These are phyloP conservation scores for Nakazawaea laoshanensis DNA, from an alignment of 805 yeast species.

Conservation along the genomic window DNA sequence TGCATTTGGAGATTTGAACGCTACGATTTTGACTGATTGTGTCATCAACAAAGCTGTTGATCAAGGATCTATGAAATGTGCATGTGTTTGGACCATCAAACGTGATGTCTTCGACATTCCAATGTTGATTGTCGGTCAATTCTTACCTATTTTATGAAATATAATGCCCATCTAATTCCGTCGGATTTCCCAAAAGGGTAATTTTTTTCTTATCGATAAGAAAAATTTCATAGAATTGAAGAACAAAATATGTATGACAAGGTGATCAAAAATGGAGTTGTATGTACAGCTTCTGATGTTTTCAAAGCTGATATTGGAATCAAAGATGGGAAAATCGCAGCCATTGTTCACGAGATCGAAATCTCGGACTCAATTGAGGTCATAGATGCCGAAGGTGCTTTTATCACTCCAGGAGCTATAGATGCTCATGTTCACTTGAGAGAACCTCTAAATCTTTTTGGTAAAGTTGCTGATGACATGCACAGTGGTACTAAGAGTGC, in stretches of 20 bases:
- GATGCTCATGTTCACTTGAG: slow-evolving; percentile 42
- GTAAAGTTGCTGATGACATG: slow-evolving; percentile 27
- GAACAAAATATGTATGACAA: neutral
- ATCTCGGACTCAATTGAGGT: slow-evolving; percentile 9
- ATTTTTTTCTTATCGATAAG: neutral
- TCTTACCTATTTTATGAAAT: slow-evolving; percentile 47
- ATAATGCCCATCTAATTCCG: neutral
- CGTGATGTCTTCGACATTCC: slow-evolving; percentile 81
- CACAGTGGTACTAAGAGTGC: slow-evolving; percentile 36
- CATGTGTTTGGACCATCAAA: slow-evolving; percentile 80
- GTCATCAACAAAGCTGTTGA: slow-evolving; percentile 30
- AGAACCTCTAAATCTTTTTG: slow-evolving; percentile 31
- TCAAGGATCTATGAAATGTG: slow-evolving; percentile 35
- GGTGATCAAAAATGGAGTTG: slow-evolving; percentile 8
- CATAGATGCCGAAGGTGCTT: slow-evolving; percentile 37
- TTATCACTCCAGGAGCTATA: slow-evolving; percentile 42
- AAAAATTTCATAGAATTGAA: neutral
- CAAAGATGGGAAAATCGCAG: slow-evolving; percentile 6
- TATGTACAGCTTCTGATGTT: slow-evolving; percentile 10
- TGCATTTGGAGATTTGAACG: slow-evolving; percentile 60
- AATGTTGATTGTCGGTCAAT: slow-evolving; percentile 76
- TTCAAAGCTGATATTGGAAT: slow-evolving; percentile 10
- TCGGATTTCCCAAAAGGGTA: neutral
- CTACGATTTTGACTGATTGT: slow-evolving; percentile 43
- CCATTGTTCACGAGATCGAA: slow-evolving; percentile 11